These are phyloP conservation scores for Xanthoconium stramineum DNA, from an alignment of 768 basidiomycete species.

Conservation along the genomic window DNA sequence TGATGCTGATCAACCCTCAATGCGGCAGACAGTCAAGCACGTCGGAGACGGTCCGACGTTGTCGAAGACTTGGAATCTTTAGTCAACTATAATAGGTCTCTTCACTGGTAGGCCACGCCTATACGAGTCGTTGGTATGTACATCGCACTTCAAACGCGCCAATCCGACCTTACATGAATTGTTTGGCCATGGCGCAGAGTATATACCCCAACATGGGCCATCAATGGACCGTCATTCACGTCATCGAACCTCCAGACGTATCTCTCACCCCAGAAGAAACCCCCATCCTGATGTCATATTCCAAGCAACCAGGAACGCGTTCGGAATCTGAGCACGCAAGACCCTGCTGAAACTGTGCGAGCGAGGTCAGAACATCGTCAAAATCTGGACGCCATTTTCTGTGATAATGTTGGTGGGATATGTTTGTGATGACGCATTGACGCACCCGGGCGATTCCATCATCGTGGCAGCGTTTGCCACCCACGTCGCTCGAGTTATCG, in stretches of 20 bases:
- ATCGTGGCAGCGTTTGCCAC: too few species aligned
- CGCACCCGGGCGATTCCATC: neutral
- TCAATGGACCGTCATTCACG: too few species aligned
- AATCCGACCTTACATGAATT: too few species aligned
- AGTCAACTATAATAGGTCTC: neutral
- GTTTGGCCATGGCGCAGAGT: too few species aligned
- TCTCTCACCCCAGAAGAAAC: too few species aligned
- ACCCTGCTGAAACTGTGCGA: neutral
- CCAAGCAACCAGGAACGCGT: neutral
- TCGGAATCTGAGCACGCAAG: neutral
- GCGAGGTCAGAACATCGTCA: neutral
- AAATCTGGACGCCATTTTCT: neutral
- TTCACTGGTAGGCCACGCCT: neutral
- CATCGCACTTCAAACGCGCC: too few species aligned
- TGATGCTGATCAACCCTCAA: too few species aligned
- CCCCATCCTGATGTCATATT: neutral
- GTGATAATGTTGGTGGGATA: neutral
- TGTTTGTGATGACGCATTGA: neutral
- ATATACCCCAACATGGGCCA: too few species aligned
- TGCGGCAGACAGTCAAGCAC: too few species aligned
- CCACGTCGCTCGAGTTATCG: neutral
- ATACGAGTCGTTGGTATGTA: neutral
- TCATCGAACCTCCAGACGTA: too few species aligned
- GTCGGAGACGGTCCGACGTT: neutral
- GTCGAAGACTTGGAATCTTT: too few species aligned